Evolutionary conservation across 2,329 filamentous ascomycete genomes (phyloP), one percentile per base, ranked within the genome.

Genomic region (Pseudogymnoascus pannorum): DNA sequence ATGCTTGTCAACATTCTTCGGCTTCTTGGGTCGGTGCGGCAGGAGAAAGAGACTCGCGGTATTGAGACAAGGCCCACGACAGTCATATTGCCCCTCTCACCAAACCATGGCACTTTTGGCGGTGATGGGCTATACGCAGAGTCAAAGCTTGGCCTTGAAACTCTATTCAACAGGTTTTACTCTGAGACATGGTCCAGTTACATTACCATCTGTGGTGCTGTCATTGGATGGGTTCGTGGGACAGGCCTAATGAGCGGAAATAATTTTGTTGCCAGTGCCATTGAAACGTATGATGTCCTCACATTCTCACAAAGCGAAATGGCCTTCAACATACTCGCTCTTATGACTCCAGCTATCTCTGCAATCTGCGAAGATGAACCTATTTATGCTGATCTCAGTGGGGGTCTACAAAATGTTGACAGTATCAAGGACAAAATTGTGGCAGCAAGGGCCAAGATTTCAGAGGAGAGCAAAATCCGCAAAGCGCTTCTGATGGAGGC

Each of bases 201-300:
- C 57, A 36, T 78, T 11, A 71, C 70, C 1, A 64, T 78, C 3
- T 76, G 74, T 59, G 76, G 76, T 8, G 73, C 72, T 2, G 67
- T 75, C 8, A 78, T 79, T 57, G 77, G 77, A 8, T 79, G 77
- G 76, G 78, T 76, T 5, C 69, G 76, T 35, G 75, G 75, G 2
- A 79, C 77, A 1, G 71, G 73, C 1, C 65, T 79, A 3, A 79
- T 79, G 77, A 68, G 64, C 1, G 72, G 65, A 35, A 78, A 79
- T 64, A 73, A 78, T 59, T 67, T 72, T 2, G 60, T 78, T 5
- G 74, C 76, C 1, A 69, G 72, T 35, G 74, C 68, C 3, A 70
- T 77, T 14, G 73, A 76, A 60, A 67, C 69, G n/a, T 62, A 68
- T 1, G 75, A 72, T 4, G 66, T 76, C 11, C 63, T 65, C n/a